phyloP scores from a whole-genome alignment of 2,329 filamentous ascomycete species.

The Fusarium pseudocircinatum region DNA sequence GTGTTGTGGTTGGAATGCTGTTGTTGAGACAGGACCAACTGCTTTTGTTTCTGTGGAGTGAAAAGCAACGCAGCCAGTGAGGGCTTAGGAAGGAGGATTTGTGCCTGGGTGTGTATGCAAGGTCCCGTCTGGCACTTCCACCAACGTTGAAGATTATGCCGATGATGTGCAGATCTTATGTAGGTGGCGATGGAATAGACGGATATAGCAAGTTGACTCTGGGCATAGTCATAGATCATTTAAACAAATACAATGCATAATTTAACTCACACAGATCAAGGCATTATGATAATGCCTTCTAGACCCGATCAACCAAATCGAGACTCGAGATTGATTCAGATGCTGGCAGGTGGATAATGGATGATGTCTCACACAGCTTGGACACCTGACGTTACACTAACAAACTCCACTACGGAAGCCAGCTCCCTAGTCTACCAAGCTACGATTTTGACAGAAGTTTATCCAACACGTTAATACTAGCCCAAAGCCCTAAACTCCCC shows the following conservation, averaged over 20 bases:
- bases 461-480: background rate
- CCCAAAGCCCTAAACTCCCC: background rate
- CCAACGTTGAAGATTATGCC: background rate
- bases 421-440: background rate
- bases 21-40: background rate
- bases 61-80: no score
- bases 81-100: background rate
- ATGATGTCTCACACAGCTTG: background rate
- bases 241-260: background rate
- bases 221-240: background rate
- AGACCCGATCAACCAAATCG: no score
- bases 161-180: background rate
- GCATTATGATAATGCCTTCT: rapidly evolving
- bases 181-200: background rate
- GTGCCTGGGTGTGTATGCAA: background rate
- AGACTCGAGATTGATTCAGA: background rate
- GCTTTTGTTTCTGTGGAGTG: background rate
- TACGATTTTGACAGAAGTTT: constrained; percentile 14
- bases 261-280: background rate
- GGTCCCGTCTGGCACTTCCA: background rate
- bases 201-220: background rate
- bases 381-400: background rate
- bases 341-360: background rate
- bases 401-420: constrained; percentile 2
- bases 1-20: constrained; percentile 22